Base-by-base conservation (phyloP, 2,329 filamentous ascomycete genomes). In the Coleophoma cylindrospora region DNA sequence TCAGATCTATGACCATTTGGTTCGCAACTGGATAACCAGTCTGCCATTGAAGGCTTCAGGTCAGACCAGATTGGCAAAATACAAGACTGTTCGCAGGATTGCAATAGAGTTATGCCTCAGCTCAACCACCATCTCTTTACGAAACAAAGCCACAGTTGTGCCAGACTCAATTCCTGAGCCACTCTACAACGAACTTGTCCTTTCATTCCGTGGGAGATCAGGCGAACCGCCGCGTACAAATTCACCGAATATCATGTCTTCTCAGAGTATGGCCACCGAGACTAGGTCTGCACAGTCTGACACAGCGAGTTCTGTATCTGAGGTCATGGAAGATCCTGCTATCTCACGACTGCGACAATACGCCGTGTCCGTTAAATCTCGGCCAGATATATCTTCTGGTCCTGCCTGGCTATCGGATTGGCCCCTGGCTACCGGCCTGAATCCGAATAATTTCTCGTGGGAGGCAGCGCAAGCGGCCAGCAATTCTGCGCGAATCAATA, bases 281-380 rank as follows among this genome's bases (percentile, higher is more conserved):
- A 34, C 43, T 50, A 14, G 36, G 45, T 41, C 47, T 55, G 33
- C 34, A 47, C 2, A 47, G 51, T 37, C 51, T 47, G 49, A 49
- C 6, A 60, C 58, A 17, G 22, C 36, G 17, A 19, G 33, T 9
- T 55, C 61, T 7, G 41, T 51, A 13, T 54, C 56, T 22, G 58
- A 57, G 1, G 34, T 54, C 1, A 50, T 54, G 6, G 64, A 68
- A 50, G 65, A 70, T 37, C 51, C 59, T 13, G 57, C 62, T 2
- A 60, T 69, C 3, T 49, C 61, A 8, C 64, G 69, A 12, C 58
- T 71, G 38, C 64, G 68, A 6, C 63, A 64, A 45, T 70, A 68
- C 51, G 59, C 64, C 1, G 49, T 61, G 22, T 64, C 60, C 2
- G 63, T 69, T 19, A 61, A 56, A 43, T 55, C 62, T 3, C 60